Conservation (phyloP, 352 stramenopile species). For the Blastocystis sp. region DNA sequence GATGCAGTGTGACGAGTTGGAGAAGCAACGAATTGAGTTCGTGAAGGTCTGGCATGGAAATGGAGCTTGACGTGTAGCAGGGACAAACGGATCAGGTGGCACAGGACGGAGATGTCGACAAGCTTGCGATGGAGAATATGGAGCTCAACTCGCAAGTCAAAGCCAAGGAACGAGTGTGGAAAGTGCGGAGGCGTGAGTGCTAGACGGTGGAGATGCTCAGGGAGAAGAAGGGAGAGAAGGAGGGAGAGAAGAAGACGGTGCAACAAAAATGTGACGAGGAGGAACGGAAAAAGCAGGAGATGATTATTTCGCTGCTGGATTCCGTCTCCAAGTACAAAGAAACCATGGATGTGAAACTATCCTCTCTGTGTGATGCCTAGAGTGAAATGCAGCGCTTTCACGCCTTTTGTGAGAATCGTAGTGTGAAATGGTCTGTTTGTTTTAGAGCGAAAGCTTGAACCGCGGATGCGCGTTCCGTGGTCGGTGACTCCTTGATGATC, state of each 20-base stretch:
- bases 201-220: conserved; percentile 4
- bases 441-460: background rate
- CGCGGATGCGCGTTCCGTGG: background rate
- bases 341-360: conserved; percentile 30
- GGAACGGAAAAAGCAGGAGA: conserved; percentile 22
- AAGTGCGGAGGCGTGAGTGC: background rate
- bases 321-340: conserved; percentile 52
- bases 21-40: conserved; percentile 31
- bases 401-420: background rate
- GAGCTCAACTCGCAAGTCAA: background rate
- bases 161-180: background rate
- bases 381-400: conserved; percentile 40
- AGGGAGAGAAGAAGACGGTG: background rate
- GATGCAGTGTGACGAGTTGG: background rate
- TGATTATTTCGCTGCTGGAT: conserved; percentile 36
- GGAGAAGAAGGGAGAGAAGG: background rate
- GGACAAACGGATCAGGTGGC: background rate
- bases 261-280: background rate
- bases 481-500: background rate
- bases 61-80: background rate
- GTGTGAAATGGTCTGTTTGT: background rate
- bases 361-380: background rate
- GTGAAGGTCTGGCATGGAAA: background rate
- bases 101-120: background rate
- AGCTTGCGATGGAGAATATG: background rate